A percentile compares a stretch with the other conserved stretches of the same genome.
Conservation (phyloP, 768 basidiomycete species). For the Naganishia vaughanmartiniae region DNA sequence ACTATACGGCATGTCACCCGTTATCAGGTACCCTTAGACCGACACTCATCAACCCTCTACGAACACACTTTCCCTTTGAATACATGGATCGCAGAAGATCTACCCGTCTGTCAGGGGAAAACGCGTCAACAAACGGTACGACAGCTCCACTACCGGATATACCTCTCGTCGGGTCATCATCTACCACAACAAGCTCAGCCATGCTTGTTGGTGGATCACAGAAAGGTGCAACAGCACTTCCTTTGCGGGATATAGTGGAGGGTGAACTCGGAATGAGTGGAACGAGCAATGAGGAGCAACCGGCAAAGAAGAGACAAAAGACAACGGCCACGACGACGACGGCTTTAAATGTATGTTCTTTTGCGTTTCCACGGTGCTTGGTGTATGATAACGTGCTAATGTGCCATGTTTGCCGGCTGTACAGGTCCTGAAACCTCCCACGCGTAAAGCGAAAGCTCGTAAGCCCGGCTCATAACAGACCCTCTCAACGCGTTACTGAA, state of each 20-base stretch:
- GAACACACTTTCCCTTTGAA: background rate
- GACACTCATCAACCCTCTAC: background rate
- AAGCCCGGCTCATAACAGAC: background rate
- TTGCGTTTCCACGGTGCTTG: background rate
- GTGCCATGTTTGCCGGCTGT: background rate
- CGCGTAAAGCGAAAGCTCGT: slow-evolving; percentile 28
- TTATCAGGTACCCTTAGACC: background rate
- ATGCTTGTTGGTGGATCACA: background rate
- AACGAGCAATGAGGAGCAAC: background rate
- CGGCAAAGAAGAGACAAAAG: slow-evolving; percentile 23
- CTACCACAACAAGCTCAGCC: background rate
- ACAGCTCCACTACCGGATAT: background rate
- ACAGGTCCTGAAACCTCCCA: slow-evolving; percentile 14
- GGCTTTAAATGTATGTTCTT: slow-evolving; percentile 2
- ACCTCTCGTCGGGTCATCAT: background rate
- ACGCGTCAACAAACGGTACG: slow-evolving; percentile 8
- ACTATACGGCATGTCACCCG: background rate
- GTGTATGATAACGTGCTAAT: background rate
- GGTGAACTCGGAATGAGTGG: background rate
- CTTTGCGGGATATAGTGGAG: background rate
- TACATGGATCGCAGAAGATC: slow-evolving; percentile 23
- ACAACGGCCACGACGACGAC: background rate
- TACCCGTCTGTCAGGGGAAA: slow-evolving; percentile 14
- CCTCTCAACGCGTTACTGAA: background rate
- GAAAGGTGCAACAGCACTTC: background rate